Evolutionary conservation across 768 basidiomycete genomes (phyloP), one percentile per base, ranked within the genome.

Genomic region (Cyclocybe aegerita): DNA sequence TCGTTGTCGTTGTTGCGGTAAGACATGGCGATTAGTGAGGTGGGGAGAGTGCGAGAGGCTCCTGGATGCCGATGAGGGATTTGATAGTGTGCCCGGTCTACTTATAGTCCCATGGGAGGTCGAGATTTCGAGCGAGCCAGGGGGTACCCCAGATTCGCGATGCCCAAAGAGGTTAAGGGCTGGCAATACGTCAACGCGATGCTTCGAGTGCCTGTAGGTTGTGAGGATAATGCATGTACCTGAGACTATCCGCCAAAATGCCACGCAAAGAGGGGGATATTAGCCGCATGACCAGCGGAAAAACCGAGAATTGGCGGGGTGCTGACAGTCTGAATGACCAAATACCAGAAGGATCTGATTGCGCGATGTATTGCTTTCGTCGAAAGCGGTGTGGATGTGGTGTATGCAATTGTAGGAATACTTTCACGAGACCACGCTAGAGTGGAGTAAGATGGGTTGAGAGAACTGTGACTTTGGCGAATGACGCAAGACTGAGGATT

Each of bases 1-100:
- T 61, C 57, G 35, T 56, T 52, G 42, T 61, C 47, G 46, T 52
- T 17, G 52, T 51, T 50, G 60, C 56, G 54, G 56, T 63, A 57
- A 17, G 65, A 63, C 61, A 60, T 65, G 46, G 34, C 54, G 43
- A 35, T 37, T 12, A 43, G 46, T 14, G 32, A 14, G 16, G 31
- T 39, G 16, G 33, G 32, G 15, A 39, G 41, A 11, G 23, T 31
- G 38, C 3, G 7, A 15, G 33, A 5, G 17, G 31, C 5, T 23
- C 23, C 23, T 23, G 43, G 32, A 45, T 17, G 1, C 23, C 47
- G 9, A 23, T 14, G 17, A 15, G 31, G 41, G 12, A 32, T n/a
- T n/a, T 30, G 39, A 41, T 39, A 38, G 38, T 16, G 0, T 38
- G 8, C 4, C 11, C 23, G 3, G 23, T 5, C 23, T 23, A 23